A percentile compares a stretch with the other conserved stretches of the same genome.
These are phyloP conservation scores for Pseudonectria foliicola DNA, from an alignment of 2,329 filamentous ascomycete species.

Conservation along the genomic window DNA sequence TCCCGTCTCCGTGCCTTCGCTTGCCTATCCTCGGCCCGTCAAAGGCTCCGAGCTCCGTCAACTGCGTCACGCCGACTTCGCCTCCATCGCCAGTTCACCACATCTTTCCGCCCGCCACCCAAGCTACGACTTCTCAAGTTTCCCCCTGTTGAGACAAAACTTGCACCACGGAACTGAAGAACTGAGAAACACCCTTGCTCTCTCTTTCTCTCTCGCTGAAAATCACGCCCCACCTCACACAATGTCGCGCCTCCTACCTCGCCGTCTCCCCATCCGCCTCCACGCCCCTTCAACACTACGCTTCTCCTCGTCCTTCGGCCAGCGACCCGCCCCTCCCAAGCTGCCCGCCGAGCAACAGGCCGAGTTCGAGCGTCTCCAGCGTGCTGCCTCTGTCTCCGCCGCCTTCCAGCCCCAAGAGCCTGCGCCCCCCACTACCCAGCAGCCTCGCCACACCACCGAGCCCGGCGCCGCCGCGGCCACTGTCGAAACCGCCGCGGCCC, in stretches of 20 bases:
- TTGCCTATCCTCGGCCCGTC: too few species aligned
- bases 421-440: too few species aligned
- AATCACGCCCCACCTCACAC: constrained; percentile 2
- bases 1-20: too few species aligned
- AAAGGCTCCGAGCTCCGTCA: too few species aligned
- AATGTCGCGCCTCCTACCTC: constrained; percentile 16
- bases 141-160: too few species aligned
- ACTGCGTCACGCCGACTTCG: too few species aligned
- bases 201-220: neutral
- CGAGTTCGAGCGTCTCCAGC: constrained; percentile 81
- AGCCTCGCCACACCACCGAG: constrained; percentile 15
- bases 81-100: too few species aligned
- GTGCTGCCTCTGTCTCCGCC: constrained; percentile 42
- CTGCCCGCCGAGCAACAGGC: constrained; percentile 86
- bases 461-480: constrained; percentile 17
- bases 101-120: too few species aligned
- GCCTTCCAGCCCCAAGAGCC: constrained; percentile 32
- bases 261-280: constrained; percentile 11
- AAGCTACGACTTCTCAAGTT: too few species aligned
- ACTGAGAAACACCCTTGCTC: too few species aligned
- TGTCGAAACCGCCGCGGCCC: constrained; percentile 17
- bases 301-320: constrained; percentile 37
- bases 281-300: constrained; percentile 14
- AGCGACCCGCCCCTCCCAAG: constrained; percentile 68
- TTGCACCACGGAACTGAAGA: too few species aligned